These are phyloP conservation scores for Pilatotrama ljubarskyi DNA, from an alignment of 768 basidiomycete genomes.

Conservation along the genomic window DNA sequence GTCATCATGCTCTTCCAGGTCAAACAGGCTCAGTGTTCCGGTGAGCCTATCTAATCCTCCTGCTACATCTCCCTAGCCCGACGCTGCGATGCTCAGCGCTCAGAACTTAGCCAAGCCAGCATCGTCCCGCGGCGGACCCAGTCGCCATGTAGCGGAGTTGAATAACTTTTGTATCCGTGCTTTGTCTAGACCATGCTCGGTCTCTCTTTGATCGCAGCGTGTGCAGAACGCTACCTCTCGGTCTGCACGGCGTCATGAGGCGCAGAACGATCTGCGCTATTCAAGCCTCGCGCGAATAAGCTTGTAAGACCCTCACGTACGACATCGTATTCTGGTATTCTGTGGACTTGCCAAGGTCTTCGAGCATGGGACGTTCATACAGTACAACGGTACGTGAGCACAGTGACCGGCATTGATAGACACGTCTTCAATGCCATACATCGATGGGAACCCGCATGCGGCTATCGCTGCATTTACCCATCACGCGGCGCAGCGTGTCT, in stretches of 20 bases:
- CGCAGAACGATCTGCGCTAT: too few species aligned
- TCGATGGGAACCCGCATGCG: neutral
- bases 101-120: too few species aligned
- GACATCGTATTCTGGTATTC: too few species aligned
- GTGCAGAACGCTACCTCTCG: too few species aligned
- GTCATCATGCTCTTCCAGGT: neutral
- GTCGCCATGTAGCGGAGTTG: neutral
- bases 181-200: neutral
- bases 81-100: too few species aligned
- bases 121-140: neutral
- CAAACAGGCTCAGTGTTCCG: neutral
- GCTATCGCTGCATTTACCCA: neutral
- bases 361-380: neutral
- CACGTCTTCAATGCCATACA: neutral
- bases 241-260: too few species aligned
- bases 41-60: neutral
- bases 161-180: neutral
- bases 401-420: neutral
- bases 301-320: neutral
- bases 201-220: neutral
- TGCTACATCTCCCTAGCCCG: too few species aligned
- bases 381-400: neutral
- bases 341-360: too few species aligned
- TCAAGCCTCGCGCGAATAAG: too few species aligned
- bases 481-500: constrained; percentile 12